Conservation (phyloP, 768 basidiomycete species). For the Russula abietina region DNA sequence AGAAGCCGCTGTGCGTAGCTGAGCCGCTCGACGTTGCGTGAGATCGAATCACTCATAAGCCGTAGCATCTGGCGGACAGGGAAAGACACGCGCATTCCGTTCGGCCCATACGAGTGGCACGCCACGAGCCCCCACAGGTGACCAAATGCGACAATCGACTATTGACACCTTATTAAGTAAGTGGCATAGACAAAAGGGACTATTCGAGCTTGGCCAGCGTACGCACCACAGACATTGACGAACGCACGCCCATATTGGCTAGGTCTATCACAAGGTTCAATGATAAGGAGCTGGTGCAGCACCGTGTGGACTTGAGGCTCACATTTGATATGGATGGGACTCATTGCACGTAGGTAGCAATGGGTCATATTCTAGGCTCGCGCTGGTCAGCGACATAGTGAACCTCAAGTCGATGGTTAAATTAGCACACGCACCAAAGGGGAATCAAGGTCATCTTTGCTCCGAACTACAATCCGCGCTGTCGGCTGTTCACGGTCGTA, state of each 20-base stretch:
- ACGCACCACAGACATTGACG: not conserved
- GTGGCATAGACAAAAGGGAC: not conserved
- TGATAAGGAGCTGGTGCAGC: not conserved
- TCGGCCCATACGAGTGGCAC: constrained; percentile 53
- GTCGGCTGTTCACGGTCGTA: constrained; percentile 71
- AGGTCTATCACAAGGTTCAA: not conserved
- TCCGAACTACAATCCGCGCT: constrained; percentile 63
- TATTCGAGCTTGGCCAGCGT: not conserved
- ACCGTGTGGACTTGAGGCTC: not conserved
- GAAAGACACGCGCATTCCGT: constrained; percentile 83
- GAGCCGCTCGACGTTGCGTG: constrained; percentile 29
- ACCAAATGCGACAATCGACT: constrained; percentile 78
- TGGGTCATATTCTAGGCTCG: constrained; percentile 67
- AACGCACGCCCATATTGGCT: not conserved
- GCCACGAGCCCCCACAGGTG: constrained; percentile 75
- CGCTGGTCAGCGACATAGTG: constrained; percentile 29
- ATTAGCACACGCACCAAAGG: not conserved
- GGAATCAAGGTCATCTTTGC: constrained; percentile 37
- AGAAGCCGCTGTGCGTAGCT: constrained; percentile 71
- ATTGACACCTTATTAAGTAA: not conserved
- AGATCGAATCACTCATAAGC: constrained; percentile 55
- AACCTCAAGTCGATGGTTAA: not conserved
- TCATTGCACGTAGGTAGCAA: constrained; percentile 67
- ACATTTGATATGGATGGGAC: not conserved
- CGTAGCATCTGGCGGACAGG: constrained; percentile 78